These are phyloP conservation scores for Combretum micranthum DNA, from an alignment of 345 rosid genomes.

Conservation along the genomic window DNA sequence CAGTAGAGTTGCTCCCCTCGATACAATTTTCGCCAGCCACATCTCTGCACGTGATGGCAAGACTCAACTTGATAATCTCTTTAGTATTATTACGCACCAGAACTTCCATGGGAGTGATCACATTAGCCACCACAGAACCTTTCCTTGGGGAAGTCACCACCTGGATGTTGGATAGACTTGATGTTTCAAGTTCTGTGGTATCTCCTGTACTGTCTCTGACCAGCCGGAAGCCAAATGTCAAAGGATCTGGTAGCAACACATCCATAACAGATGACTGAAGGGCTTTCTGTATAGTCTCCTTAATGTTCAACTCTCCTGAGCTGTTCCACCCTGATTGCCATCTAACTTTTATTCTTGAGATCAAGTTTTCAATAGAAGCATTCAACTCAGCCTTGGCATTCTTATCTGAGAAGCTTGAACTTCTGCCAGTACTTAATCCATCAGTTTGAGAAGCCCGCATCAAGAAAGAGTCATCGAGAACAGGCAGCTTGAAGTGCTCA, in stretches of 20 bases:
- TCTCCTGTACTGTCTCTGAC: conserved; percentile 28
- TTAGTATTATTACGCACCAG: conserved; percentile 82
- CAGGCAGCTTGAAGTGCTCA: conserved; percentile 91
- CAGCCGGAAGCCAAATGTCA: conserved; percentile 87
- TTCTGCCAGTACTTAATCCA: conserved; percentile 30
- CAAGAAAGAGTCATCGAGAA: conserved; percentile 87
- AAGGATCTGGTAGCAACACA: conserved; percentile 91
- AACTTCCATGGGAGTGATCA: conserved; percentile 89
- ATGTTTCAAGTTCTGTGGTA: conserved; percentile 11
- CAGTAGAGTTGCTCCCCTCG: conserved; percentile 84
- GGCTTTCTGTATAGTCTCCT: conserved; percentile 83
- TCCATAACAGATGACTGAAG: conserved; percentile 93
- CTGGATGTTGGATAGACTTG: conserved; percentile 19
- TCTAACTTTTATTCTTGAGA: conserved; percentile 83
- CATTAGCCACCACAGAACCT: conserved; percentile 63
- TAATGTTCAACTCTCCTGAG: conserved; percentile 86
- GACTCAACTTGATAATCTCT: conserved; percentile 72
- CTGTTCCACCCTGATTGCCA: conserved; percentile 98
- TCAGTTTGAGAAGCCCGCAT: conserved; percentile 57
- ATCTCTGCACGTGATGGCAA: conserved; percentile 80
- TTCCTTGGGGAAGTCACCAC: conserved; percentile 21
- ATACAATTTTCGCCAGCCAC: conserved; percentile 92
- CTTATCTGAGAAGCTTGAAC: conserved; percentile 74
- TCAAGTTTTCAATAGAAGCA: conserved; percentile 74
- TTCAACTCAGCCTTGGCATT: conserved; percentile 81